phyloP scores from a whole-genome alignment of 2,329 filamentous ascomycete species.

The Zymoseptoria brevis region DNA sequence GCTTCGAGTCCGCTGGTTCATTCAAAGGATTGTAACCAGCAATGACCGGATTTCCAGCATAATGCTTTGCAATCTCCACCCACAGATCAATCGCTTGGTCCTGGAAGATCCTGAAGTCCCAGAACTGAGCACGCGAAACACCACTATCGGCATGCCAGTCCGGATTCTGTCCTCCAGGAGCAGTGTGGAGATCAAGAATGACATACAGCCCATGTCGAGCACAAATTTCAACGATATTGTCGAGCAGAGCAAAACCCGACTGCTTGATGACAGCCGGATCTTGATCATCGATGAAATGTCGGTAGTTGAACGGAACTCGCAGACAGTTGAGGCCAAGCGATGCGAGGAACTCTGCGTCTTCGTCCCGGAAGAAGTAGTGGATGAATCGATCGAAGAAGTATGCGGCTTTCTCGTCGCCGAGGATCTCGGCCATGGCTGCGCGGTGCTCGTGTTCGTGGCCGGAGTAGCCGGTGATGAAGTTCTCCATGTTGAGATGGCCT shows the following conservation, averaged over 20 bases:
- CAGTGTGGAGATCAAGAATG: constrained; percentile 44
- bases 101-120: constrained; percentile 46
- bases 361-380: constrained; percentile 52
- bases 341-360: constrained; percentile 52
- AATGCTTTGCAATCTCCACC: constrained; percentile 40
- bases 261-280: constrained; percentile 43
- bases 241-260: constrained; percentile 43
- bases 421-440: constrained; percentile 44
- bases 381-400: constrained; percentile 54
- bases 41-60: constrained; percentile 39
- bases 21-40: constrained; percentile 48
- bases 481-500: constrained; percentile 37
- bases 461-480: constrained; percentile 55
- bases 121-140: constrained; percentile 41
- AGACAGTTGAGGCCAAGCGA: constrained; percentile 51
- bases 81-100: constrained; percentile 45
- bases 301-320: constrained; percentile 54
- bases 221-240: constrained; percentile 43
- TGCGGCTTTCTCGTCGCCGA: constrained; percentile 50
- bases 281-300: constrained; percentile 46
- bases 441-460: constrained; percentile 52
- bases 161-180: constrained; percentile 43
- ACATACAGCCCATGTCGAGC: constrained; percentile 43
- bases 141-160: constrained; percentile 46
- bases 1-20: constrained; percentile 43